Base-by-base conservation (phyloP, 2,329 filamentous ascomycete species). In the Arthrobotrys musiformis region DNA sequence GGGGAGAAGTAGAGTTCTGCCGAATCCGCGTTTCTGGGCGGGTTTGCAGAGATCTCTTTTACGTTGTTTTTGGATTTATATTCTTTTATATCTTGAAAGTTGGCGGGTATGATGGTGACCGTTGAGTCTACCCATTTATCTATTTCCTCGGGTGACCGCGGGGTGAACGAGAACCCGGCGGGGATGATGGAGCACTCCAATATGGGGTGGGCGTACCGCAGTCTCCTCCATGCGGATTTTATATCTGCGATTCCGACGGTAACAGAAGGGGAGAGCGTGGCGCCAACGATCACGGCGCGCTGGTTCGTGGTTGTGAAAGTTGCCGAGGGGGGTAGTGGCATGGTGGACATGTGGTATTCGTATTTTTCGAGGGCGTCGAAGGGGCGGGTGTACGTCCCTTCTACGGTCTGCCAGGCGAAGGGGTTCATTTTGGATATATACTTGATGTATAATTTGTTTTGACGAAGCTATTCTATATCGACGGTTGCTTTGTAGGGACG, bases 121-220 rank as follows among this genome's bases (percentile, higher is more conserved):
- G 68, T 72, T 13, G 52, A 40, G 4, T 63, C 68, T 4, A 48
- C 46, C 68, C 68, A 72, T 44, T 44, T n/a, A 1, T 30, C 8
- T 2, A 62, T 19, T 9, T 72, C 33, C 0, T 33, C 17, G 2
- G 40, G 7, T 1, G 58, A 64, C 37, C 37, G 15, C 0, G 58
- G 8, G 26, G 19, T 11, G 19, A 56, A 72, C 7, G 26, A 11
- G 15, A 64, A 46, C 9, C 58, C 48, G 5, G n/a, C 9, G 8
- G 40, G 42, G 13, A 13, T 40, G 2, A 72, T 64, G 3, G 15
- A 48, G 33, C 68, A 64, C 0, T 46, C 68, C 3, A 72, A 15
- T n/a, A 63, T 48, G 0, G 68, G 58, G 26, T 72, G 48, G n/a
- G 28, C 30, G 26, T 48, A 50, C 7, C 68, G 46, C 6, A 72